Evolutionary conservation across 2,329 filamentous ascomycete species (phyloP), one percentile per base, ranked within the genome.

Genomic region (Coniochaeta hoffmannii): DNA sequence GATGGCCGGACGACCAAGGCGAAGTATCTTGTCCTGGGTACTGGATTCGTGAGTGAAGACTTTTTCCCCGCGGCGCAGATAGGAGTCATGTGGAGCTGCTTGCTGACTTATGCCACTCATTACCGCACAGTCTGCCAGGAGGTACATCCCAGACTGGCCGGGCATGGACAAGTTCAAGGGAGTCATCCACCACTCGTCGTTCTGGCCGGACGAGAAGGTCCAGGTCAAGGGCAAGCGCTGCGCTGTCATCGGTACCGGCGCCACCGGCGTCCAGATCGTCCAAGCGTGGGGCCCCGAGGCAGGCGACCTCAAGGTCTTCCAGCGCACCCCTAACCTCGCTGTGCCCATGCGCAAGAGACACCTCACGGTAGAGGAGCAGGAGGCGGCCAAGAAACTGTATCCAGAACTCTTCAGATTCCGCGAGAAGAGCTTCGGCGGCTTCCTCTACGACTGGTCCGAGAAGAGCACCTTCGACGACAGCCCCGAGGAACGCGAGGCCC

Each of bases 381-480:
- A 55, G 32, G 56, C 55, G 34, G 60, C 62, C 55, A 62, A 63
- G 36, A 59, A 49, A 24, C 58, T 55, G 31, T 73, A 71, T 58
- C 64, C 62, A 15, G 61, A 61, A 31, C 69, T 68, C 19, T 69
- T 71, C 54, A 55, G 57, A 50, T 51, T 55, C 50, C 62, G 64
- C 55, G 57, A 62, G 12, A 61, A 60, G 14, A 61, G 65, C 4
- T 62, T 58, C 22, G 55, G 56, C 17, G 55, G 68, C 31, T 68
- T 74, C 58, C 57, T 69, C 10, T 64, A 70, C 61, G 53, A 61
- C 24, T 55, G 61, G 32, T 62, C 65, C 28, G 56, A 59, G 0
- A 62, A 67, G 12, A 67, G 64, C 15, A 67, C 68, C 8, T 62
- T 66, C 31, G 66, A 69, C 31, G 64, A 68, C 19, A 62, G 61